phyloP scores from a whole-genome alignment of 1,284 basidiomycete species.

The Fomitopsis palustris region DNA sequence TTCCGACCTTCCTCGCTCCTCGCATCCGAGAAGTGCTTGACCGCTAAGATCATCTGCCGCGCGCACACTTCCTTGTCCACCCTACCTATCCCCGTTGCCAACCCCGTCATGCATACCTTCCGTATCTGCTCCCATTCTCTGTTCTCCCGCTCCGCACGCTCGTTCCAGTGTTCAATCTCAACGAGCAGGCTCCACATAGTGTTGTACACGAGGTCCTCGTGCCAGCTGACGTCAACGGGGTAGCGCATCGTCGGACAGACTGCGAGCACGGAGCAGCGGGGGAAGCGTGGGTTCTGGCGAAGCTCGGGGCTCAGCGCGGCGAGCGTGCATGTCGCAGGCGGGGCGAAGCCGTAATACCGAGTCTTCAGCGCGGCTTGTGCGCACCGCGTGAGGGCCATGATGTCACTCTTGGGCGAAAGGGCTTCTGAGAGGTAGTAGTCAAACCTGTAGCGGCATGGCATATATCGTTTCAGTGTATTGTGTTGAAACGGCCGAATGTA shows the following conservation, averaged over 20 bases:
- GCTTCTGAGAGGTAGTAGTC: conserved; percentile 20
- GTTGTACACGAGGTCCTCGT: conserved; percentile 27
- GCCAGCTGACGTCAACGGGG: conserved; percentile 19
- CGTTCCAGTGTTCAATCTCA: conserved; percentile 22
- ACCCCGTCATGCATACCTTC: conserved; percentile 14
- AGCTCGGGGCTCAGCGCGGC: conserved; percentile 15
- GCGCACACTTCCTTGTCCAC: conserved; percentile 14
- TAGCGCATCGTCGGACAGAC: conserved; percentile 24
- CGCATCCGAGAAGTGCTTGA: conserved; percentile 10
- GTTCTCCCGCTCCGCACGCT: conserved; percentile 6
- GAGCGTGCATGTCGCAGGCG: conserved; percentile 21
- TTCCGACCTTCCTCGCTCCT: conserved; percentile 8
- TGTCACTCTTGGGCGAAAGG: conserved; percentile 14
- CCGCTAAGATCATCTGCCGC: conserved; percentile 16
- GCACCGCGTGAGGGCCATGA: conserved; percentile 19
- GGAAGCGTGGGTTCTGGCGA: conserved; percentile 13
- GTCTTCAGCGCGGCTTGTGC: conserved; percentile 19
- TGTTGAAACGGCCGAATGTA: too few relatives aligned
- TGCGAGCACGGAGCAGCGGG: conserved; percentile 16
- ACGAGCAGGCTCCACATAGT: conserved; percentile 24
- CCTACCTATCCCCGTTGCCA: conserved; percentile 15
- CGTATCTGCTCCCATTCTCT: conserved; percentile 6
- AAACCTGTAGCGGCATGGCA: conserved; percentile 8
- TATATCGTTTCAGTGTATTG: neutral
- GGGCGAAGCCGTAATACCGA: conserved; percentile 19